phyloP scores from a whole-genome alignment of 2,329 filamentous ascomycete genomes.

The Fusarium nisikadoi region DNA sequence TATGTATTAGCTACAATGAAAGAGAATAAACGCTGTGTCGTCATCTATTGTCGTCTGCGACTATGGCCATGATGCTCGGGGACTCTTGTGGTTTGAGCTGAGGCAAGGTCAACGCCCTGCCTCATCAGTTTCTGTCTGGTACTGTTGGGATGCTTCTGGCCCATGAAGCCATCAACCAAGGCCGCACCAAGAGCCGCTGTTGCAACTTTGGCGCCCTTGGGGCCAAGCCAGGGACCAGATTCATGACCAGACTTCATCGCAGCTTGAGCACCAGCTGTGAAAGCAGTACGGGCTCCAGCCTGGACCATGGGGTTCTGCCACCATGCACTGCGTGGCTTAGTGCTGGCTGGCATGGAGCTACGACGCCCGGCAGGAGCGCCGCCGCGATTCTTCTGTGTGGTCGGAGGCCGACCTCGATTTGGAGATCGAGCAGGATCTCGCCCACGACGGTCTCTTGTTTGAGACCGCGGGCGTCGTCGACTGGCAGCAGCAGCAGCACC shows the following conservation, averaged over 20 bases:
- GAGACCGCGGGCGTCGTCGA: constrained; percentile 40
- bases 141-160: constrained; percentile 47
- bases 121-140: constrained; percentile 42
- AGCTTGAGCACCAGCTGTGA: constrained; percentile 60
- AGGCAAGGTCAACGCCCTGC: constrained; percentile 41
- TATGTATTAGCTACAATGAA: not conserved
- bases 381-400: constrained; percentile 26
- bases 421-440: constrained; percentile 28
- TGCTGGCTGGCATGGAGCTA: constrained; percentile 49
- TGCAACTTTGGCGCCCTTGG: constrained; percentile 61
- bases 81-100: constrained; percentile 21
- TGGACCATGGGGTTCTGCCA: constrained; percentile 53
- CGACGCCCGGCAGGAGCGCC: constrained; percentile 40
- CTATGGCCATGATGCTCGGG: not conserved
- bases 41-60: not conserved
- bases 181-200: constrained; percentile 61
- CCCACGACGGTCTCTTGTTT: constrained; percentile 30
- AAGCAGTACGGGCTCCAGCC: constrained; percentile 58
- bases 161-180: constrained; percentile 59
- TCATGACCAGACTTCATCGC: constrained; percentile 59
- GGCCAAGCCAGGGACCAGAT: constrained; percentile 58
- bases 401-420: constrained; percentile 40
- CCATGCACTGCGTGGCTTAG: constrained; percentile 44
- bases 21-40: not conserved
- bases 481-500: constrained; percentile 14